Percentiles rank a stretch among this genome's conserved stretches.
Conservation (phyloP, 2,329 filamentous ascomycete genomes). For the Paramyrothecium roridum region DNA sequence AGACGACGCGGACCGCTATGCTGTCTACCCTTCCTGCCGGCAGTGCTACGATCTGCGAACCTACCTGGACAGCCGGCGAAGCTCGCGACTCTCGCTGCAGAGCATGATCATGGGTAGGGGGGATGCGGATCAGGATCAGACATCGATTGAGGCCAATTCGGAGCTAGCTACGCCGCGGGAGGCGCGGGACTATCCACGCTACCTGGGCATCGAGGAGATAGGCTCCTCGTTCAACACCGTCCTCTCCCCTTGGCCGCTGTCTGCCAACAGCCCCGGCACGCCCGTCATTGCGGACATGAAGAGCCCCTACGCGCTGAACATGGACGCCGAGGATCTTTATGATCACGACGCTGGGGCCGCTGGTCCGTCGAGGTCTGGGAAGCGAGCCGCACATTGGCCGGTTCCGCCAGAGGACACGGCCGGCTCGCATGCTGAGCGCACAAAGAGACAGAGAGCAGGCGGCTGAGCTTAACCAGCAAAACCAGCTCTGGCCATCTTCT, state of each 20-base stretch:
- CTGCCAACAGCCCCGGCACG: constrained; percentile 16
- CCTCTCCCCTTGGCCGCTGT: constrained; percentile 16
- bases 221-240: constrained; percentile 27
- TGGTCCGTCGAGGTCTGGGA: constrained; percentile 4
- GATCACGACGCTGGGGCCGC: constrained; percentile 11
- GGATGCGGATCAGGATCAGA: constrained; percentile 34
- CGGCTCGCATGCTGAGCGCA: constrained; percentile 5
- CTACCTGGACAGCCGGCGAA: constrained; percentile 38
- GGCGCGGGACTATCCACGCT: constrained; percentile 31
- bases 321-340: constrained; percentile 31
- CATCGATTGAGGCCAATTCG: constrained; percentile 33
- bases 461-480: constrained; percentile 27
- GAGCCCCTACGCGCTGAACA: constrained; percentile 34
- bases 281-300: constrained; percentile 28
- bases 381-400: constrained; percentile 3
- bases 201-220: constrained; percentile 29
- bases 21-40: constrained; percentile 35
- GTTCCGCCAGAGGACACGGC: background rate
- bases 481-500: constrained; percentile 58
- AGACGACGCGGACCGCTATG: constrained; percentile 35
- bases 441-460: constrained; percentile 14
- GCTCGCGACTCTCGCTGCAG: constrained; percentile 35
- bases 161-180: constrained; percentile 40
- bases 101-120: constrained; percentile 36
- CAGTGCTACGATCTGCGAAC: constrained; percentile 37